A percentile compares a stretch with the other conserved stretches of the same genome.
These are phyloP conservation scores for Tuber aestivum DNA, from an alignment of 495 filamentous ascomycete species.

Conservation along the genomic window DNA sequence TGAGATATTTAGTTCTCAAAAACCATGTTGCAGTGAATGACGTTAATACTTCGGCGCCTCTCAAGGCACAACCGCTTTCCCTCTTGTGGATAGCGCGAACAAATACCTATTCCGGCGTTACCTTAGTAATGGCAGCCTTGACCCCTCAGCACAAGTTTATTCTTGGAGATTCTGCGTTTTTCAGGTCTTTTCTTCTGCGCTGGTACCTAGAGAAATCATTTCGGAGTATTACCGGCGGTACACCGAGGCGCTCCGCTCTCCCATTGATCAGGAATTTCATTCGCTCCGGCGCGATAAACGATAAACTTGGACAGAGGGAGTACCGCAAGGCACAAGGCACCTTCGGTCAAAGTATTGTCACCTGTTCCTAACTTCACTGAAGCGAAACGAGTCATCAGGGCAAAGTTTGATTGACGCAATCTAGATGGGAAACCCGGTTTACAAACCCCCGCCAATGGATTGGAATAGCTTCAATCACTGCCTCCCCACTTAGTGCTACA, in stretches of 20 bases:
- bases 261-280: background rate
- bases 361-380: background rate
- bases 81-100: background rate
- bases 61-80: background rate
- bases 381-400: background rate
- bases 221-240: background rate
- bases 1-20: constrained; percentile 3
- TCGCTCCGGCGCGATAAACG: background rate
- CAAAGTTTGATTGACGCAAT: background rate
- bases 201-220: background rate
- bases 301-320: background rate
- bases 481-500: background rate
- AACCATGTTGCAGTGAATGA: background rate
- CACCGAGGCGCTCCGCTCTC: background rate
- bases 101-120: background rate
- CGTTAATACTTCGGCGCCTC: background rate
- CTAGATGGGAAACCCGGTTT: background rate
- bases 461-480: background rate
- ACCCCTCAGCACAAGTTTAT: background rate
- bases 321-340: background rate
- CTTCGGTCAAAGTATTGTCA: background rate
- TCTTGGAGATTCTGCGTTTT: background rate
- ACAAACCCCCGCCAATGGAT: background rate
- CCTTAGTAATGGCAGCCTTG: constrained; percentile 1
- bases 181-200: background rate